Conservation (phyloP, 2,329 filamentous ascomycete genomes). For the Thielaviopsis euricoi region DNA sequence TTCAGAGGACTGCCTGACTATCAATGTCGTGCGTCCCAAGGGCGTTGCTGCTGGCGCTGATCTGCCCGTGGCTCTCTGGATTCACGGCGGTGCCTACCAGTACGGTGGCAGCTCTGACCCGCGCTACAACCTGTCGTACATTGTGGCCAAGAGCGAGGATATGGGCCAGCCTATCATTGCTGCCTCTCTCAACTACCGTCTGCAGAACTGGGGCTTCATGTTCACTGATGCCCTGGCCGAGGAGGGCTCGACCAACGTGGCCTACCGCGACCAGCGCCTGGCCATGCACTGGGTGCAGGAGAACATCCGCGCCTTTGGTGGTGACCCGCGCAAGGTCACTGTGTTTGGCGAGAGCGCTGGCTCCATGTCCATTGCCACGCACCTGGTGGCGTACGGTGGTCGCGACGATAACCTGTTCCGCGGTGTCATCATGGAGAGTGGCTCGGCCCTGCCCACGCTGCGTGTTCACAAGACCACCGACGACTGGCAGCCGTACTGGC, state of each 20-base stretch:
- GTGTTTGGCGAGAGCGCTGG: slow-evolving; percentile 39
- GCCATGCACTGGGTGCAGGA: slow-evolving; percentile 33
- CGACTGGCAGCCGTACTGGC: slow-evolving; percentile 19
- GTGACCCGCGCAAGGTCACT: slow-evolving; percentile 28
- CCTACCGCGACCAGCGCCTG: slow-evolving; percentile 32
- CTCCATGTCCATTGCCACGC: slow-evolving; percentile 30
- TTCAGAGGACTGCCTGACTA: slow-evolving; percentile 18
- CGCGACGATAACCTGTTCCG: slow-evolving; percentile 37
- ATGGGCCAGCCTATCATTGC: slow-evolving; percentile 30
- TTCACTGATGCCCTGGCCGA: slow-evolving; percentile 25
- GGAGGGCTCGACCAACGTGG: slow-evolving; percentile 32
- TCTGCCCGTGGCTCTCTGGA: slow-evolving; percentile 16
- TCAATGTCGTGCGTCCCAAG: slow-evolving; percentile 18
- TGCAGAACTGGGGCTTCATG: slow-evolving; percentile 36
- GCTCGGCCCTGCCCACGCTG: slow-evolving; percentile 20
- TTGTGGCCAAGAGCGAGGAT: slow-evolving; percentile 28
- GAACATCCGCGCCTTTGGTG: slow-evolving; percentile 33
- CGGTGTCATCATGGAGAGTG: slow-evolving; percentile 33
- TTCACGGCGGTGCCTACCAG: slow-evolving; percentile 23
- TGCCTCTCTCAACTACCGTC: slow-evolving; percentile 31
- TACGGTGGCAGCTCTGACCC: slow-evolving; percentile 25
- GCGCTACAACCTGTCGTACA: slow-evolving; percentile 42
- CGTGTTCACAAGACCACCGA: slow-evolving; percentile 10
- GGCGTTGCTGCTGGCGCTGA: slow-evolving; percentile 12
- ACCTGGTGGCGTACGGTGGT: slow-evolving; percentile 35